Base-by-base conservation (phyloP, 192 early-diverging fungal species). In the Umbelopsis ramanniana region DNA sequence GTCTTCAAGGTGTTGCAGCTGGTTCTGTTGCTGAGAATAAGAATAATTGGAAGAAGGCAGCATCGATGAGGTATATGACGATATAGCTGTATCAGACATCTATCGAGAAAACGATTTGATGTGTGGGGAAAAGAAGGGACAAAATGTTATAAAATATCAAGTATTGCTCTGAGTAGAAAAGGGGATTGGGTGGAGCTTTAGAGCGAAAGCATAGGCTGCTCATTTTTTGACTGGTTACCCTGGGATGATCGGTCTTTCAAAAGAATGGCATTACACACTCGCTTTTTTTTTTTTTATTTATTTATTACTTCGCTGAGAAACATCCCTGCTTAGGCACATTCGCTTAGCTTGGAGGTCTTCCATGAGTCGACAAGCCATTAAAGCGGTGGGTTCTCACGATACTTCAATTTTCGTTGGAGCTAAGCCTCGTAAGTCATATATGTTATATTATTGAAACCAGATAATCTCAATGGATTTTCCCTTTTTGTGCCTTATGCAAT, bases 31-130 rank as follows among this genome's bases (percentile, higher is more conserved):
- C 57, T 63, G 57, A 37, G 57, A 63, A 63, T 63, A 63, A 19
- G 29, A 15, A 63, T 63, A 63, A 63, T 63, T 63, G 57, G 57
- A 63, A n/a, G 57, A 63, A 63, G 57, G 57, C 33, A 63, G 57
- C 57, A 63, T 63, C 33, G 57, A 37, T 63, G 57, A 37, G 29
- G 57, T 63, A 63, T 63, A 63, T 12, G 57, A 33, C 12, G 57
- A 63, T 63, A 63, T 37, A 3, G 57, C 57, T 37, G 57, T 63
- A 63, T 63, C 57, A 37, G 57, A 63, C 57, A 63, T 63, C 57
- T 63, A 63, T 63, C 57, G 57, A 60, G 33, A 9, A 37, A 19
- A 37, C 57, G 57, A 63, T 63, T 29, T 37, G 57, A 63, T 63
- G 57, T 63, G 57, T 63, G 26, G 57, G 33, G 33, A 17, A 37